Evolutionary conservation across 345 rosid species (phyloP).

Genomic region (Adansonia digitata): DNA sequence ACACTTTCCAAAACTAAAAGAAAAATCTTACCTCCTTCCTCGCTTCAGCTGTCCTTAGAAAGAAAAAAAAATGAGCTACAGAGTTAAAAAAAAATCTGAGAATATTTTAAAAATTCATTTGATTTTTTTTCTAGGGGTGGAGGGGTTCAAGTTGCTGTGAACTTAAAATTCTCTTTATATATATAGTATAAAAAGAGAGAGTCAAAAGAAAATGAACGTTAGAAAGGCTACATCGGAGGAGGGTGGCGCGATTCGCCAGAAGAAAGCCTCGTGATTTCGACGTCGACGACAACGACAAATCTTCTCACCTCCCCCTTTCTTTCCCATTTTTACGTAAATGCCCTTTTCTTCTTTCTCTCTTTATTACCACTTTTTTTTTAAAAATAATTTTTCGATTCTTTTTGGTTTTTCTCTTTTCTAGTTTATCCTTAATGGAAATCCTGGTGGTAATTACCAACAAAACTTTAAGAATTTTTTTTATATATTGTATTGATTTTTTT

Average conservation of each 20-base stretch:
- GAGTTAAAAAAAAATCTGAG: background rate
- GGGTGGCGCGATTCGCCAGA: slow-evolving; percentile 36
- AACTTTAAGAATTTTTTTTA: no score
- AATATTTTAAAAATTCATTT: background rate
- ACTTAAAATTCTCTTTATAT: background rate
- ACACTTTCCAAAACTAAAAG: background rate
- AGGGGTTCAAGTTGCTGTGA: background rate
- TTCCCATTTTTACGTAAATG: slow-evolving; percentile 2
- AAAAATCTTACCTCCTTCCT: slow-evolving; percentile 23
- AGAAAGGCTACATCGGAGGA: no score
- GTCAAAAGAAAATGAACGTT: no score
- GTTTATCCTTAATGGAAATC: background rate
- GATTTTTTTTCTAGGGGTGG: background rate
- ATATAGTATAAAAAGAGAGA: no score
- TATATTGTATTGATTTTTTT: no score
- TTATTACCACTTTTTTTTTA: background rate
- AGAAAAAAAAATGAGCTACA: background rate
- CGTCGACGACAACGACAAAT: slow-evolving; percentile 25
- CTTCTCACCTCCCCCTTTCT: background rate
- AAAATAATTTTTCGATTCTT: background rate
- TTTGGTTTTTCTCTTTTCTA: background rate
- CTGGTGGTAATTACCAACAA: no score
- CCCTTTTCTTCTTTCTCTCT: background rate
- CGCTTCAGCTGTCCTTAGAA: slow-evolving; percentile 25
- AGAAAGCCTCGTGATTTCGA: slow-evolving; percentile 33